Percentiles rank a stretch among this genome's conserved stretches.
These are phyloP conservation scores for Talaromyces sp. DNA, from an alignment of 2,329 filamentous ascomycete genomes.

Conservation along the genomic window DNA sequence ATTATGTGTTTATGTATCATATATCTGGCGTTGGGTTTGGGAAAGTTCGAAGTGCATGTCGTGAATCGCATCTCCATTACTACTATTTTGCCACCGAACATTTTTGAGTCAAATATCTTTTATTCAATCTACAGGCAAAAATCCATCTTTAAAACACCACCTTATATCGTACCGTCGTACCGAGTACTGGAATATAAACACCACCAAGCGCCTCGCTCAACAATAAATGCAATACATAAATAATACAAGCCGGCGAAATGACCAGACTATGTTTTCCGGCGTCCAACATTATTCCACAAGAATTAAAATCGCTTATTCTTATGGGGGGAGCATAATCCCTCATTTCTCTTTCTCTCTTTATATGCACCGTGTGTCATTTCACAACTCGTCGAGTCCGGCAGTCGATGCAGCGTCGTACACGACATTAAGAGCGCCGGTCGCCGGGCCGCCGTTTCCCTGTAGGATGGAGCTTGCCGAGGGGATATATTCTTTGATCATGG, in stretches of 20 bases:
- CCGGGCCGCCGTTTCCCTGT: slow-evolving; percentile 24
- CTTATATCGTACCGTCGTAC: not conserved
- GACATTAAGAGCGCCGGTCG: slow-evolving; percentile 41
- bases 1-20: slow-evolving; percentile 5
- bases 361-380: slow-evolving; percentile 12
- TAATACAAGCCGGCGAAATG: not conserved
- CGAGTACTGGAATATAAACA: slow-evolving; percentile 1
- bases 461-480: slow-evolving; percentile 34
- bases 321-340: slow-evolving; percentile 4
- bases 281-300: not conserved
- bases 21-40: not conserved
- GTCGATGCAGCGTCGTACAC: slow-evolving; percentile 46
- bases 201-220: slow-evolving; percentile 16
- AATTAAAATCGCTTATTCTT: not conserved
- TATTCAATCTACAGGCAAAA: not conserved
- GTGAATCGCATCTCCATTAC: not conserved
- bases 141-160: not conserved
- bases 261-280: not conserved
- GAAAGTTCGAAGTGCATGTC: not conserved
- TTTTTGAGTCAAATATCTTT: not conserved
- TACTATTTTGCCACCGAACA: not conserved
- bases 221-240: not conserved
- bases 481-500: slow-evolving; percentile 34
- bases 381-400: slow-evolving; percentile 34
- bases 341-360: not conserved